phyloP scores from a whole-genome alignment of 2,329 filamentous ascomycete genomes.

The Hymenoscyphus infarciens region DNA sequence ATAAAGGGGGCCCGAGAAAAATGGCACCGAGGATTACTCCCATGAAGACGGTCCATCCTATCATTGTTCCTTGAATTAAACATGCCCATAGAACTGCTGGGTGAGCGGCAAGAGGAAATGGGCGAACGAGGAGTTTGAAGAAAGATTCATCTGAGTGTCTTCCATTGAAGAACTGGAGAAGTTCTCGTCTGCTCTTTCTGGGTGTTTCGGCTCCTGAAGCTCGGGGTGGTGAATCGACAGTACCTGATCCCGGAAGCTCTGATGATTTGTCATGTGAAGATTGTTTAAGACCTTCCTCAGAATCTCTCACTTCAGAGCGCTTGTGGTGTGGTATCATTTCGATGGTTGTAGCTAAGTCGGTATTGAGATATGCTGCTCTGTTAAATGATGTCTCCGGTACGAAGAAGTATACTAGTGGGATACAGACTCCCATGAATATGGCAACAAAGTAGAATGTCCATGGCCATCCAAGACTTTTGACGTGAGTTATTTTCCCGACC shows the following conservation, averaged over 20 bases:
- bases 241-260: neutral
- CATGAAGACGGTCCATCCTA: slow-evolving; percentile 94
- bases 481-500: slow-evolving; percentile 76
- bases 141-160: slow-evolving; percentile 77
- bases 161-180: slow-evolving; percentile 71
- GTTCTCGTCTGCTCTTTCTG: slow-evolving; percentile 55
- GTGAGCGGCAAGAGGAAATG: slow-evolving; percentile 78
- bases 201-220: slow-evolving; percentile 28
- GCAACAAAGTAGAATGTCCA: slow-evolving; percentile 89
- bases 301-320: neutral
- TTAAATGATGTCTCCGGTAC: slow-evolving; percentile 82
- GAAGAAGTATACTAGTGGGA: slow-evolving; percentile 72
- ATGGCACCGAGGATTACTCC: slow-evolving; percentile 78
- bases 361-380: slow-evolving; percentile 64
- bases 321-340: neutral
- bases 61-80: slow-evolving; percentile 82
- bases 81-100: slow-evolving; percentile 78
- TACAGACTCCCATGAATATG: slow-evolving; percentile 70
- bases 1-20: slow-evolving; percentile 76
- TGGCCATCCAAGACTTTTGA: slow-evolving; percentile 63
- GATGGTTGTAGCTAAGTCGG: slow-evolving; percentile 49
- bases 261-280: neutral
- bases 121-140: slow-evolving; percentile 61
- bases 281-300: neutral
- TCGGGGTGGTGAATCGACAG: neutral